A percentile compares a stretch with the other conserved stretches of the same genome.
Evolutionary conservation across 1,284 basidiomycete species (phyloP).

Genomic region (Cystobasidiaceae sp.): DNA sequence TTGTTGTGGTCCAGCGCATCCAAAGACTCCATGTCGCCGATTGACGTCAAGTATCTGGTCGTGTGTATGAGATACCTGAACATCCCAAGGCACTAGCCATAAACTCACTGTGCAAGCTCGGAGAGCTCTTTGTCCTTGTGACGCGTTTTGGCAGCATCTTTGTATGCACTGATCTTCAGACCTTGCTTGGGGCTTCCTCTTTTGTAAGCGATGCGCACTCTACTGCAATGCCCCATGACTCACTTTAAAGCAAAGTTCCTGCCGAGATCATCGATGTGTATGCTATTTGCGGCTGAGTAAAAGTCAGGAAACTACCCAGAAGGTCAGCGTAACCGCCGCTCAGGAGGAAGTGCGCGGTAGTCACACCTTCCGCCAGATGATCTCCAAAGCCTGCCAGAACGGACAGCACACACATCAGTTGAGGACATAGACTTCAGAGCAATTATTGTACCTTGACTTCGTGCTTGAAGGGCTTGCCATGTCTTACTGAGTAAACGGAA

Average conservation of each 20-base stretch:
- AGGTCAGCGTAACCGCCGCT: neutral
- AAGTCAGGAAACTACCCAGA: constrained; percentile 5
- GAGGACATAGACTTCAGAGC: neutral
- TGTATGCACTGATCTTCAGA: constrained; percentile 39
- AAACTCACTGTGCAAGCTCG: constrained; percentile 33
- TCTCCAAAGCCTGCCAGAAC: constrained; percentile 67
- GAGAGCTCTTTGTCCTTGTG: constrained; percentile 35
- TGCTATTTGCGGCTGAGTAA: constrained; percentile 33
- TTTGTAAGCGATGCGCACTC: too few relatives aligned
- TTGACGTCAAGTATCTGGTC: constrained; percentile 8
- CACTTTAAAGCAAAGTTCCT: constrained; percentile 26
- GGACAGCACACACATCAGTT: neutral
- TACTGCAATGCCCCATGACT: neutral
- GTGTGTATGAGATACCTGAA: neutral
- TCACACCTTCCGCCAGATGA: constrained; percentile 67
- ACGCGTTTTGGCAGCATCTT: constrained; percentile 19
- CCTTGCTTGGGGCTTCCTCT: constrained; percentile 37
- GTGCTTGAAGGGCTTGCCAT: constrained; percentile 70
- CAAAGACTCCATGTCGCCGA: constrained; percentile 8
- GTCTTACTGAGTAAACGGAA: constrained; percentile 68
- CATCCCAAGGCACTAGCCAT: neutral
- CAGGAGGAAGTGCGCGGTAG: too few relatives aligned
- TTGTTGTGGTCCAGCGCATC: constrained; percentile 18
- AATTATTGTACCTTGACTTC: constrained; percentile 47
- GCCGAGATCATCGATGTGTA: constrained; percentile 35